Evolutionary conservation across 2,329 filamentous ascomycete genomes (phyloP).

Genomic region (Phoma sp.): DNA sequence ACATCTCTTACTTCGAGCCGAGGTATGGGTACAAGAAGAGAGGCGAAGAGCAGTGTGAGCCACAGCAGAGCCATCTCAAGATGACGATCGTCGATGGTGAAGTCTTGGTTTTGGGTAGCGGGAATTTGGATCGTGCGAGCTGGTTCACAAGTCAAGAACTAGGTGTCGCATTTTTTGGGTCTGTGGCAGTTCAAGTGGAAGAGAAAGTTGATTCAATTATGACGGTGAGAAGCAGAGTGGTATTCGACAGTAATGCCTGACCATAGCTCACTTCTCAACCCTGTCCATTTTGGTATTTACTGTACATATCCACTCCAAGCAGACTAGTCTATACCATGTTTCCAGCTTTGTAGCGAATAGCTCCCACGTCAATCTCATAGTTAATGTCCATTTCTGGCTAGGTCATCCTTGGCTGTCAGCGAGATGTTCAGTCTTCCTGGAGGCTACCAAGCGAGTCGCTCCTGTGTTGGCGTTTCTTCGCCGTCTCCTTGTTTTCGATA

Average conservation of each 20-base stretch:
- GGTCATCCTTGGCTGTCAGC: too few relatives aligned
- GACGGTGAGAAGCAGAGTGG: constrained; percentile 29
- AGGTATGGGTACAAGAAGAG: constrained; percentile 27
- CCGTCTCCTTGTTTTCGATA: background rate
- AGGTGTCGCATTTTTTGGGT: too few relatives aligned
- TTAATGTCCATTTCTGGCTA: too few relatives aligned
- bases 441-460: too few relatives aligned
- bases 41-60: constrained; percentile 56
- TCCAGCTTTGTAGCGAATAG: too few relatives aligned
- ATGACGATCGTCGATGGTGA: constrained; percentile 73
- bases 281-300: background rate
- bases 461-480: too few relatives aligned
- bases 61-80: constrained; percentile 79
- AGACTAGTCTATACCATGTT: too few relatives aligned
- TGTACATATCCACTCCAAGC: too few relatives aligned
- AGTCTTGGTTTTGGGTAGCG: constrained; percentile 74
- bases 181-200: too few relatives aligned
- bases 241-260: constrained; percentile 30
- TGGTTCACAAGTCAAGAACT: constrained; percentile 89
- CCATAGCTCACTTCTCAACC: background rate
- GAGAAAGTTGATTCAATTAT: too few relatives aligned
- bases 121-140: constrained; percentile 83
- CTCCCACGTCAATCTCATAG: too few relatives aligned
- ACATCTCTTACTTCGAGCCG: constrained; percentile 64
- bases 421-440: too few relatives aligned